phyloP scores from a whole-genome alignment of 257 asterid species.

The Fraxinus pennsylvanica region DNA sequence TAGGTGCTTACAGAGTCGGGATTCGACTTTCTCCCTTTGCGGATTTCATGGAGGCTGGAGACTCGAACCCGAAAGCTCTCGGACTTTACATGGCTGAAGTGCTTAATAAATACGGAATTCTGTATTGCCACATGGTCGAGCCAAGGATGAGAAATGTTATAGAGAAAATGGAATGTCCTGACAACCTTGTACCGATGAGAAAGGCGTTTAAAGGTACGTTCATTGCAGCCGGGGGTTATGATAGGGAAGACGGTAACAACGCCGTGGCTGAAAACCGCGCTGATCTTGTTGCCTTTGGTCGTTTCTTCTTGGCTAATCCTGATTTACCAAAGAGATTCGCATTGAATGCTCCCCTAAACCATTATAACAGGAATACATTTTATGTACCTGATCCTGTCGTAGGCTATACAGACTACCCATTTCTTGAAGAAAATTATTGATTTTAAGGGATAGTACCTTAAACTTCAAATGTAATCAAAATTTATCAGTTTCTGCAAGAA shows the following conservation, averaged over 20 bases:
- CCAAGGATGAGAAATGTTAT: constrained; percentile 47
- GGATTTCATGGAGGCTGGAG: constrained; percentile 38
- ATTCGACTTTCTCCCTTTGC: constrained; percentile 71
- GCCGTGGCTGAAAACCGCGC: constrained; percentile 57
- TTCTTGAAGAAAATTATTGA: constrained; percentile 50
- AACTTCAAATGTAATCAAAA: neutral
- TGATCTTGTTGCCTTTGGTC: constrained; percentile 67
- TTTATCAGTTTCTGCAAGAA: neutral
- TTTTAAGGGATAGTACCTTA: constrained; percentile 2
- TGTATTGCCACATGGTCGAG: constrained; percentile 71
- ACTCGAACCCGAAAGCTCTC: constrained; percentile 59
- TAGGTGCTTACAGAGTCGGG: constrained; percentile 63
- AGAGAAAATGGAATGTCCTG: constrained; percentile 32
- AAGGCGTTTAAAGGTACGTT: constrained; percentile 64
- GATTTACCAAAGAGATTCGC: constrained; percentile 62
- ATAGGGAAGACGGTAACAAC: constrained; percentile 56
- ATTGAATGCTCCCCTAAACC: constrained; percentile 59
- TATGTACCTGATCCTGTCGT: constrained; percentile 53
- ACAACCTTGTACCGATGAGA: constrained; percentile 57
- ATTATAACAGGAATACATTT: constrained; percentile 56
- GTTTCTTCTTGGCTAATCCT: constrained; percentile 65
- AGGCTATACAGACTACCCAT: constrained; percentile 78
- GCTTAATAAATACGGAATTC: constrained; percentile 43
- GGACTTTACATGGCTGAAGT: constrained; percentile 62
- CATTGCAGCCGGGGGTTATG: constrained; percentile 65